A percentile compares a stretch with the other conserved stretches of the same genome.
Evolutionary conservation across 2,329 filamentous ascomycete species (phyloP).

Genomic region (Cercospora zeina): DNA sequence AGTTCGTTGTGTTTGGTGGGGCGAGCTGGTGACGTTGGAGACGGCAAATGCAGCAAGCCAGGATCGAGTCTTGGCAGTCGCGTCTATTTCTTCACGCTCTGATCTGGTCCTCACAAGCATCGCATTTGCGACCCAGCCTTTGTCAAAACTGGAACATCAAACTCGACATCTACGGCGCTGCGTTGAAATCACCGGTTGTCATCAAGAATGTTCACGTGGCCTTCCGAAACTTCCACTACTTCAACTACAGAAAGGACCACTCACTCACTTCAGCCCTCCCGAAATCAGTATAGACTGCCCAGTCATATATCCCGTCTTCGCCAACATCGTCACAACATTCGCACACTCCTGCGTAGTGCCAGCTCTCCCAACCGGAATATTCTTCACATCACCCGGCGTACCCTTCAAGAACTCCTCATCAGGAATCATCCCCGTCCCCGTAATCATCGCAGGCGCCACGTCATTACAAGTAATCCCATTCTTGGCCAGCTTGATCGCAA

Average conservation of each 20-base stretch:
- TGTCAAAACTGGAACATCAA: neutral
- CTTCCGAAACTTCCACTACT: neutral
- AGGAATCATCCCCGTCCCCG: constrained; percentile 58
- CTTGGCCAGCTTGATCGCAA: constrained; percentile 60
- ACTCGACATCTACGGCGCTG: too few relatives aligned
- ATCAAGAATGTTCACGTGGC: neutral
- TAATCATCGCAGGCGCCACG: constrained; percentile 70
- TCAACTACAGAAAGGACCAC: neutral
- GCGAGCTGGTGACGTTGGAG: constrained; percentile 3
- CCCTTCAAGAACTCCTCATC: constrained; percentile 50
- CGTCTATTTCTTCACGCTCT: neutral
- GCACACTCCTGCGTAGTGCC: constrained; percentile 62
- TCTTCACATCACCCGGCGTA: constrained; percentile 57
- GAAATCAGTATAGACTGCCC: constrained; percentile 37
- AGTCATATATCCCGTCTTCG: constrained; percentile 57
- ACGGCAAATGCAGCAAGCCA: constrained; percentile 5
- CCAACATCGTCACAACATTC: constrained; percentile 62
- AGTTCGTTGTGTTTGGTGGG: neutral
- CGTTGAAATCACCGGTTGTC: neutral
- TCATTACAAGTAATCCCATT: constrained; percentile 68
- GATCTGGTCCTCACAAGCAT: neutral
- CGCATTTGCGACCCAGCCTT: neutral
- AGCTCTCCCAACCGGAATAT: constrained; percentile 60
- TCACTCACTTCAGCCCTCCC: constrained; percentile 36
- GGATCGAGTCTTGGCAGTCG: neutral